Evolutionary conservation across 176 grass and related monocot species (phyloP), one percentile per base, ranked within the genome.

Genomic region (Carex cristatella): DNA sequence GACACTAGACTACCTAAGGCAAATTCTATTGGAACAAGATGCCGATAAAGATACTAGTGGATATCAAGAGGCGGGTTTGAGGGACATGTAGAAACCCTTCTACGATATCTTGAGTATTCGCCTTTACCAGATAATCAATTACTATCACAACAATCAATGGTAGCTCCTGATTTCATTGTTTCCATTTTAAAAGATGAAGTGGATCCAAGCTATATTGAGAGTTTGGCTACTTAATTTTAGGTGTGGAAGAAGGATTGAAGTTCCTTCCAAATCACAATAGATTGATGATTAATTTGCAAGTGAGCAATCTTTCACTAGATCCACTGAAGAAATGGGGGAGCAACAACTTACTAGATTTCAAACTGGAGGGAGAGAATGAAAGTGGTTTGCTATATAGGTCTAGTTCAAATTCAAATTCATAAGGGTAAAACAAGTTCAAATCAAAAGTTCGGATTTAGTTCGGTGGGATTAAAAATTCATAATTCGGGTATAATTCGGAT

Each of bases 1-100:
- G 19, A 10, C 69, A 46, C 69, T 72, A n/a, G 35, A 86, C 55
- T 87, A 92, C 42, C 89, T 90, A 87, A 86, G 80, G 46, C 68
- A 30, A 12, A 82, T 81, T 73, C 80, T 92, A 42, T 85, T 92
- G 88, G 88, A 92, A 66, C 87, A 92, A 42, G 83, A 84, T 78
- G 85, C 70, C 53, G 88, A 92, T 73, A 86, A 90, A 61, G 83
- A 86, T 6, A 64, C 38, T 53, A 86, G 44, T 60, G 62, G 30
- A 13, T 61, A 74, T 53, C 61, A 2, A 63, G 84, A 85, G 59
- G 44, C 7, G 1, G 58, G 81, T 10, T 53, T 92, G 59, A 85
- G 66, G n/a, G 87, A 65, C 28, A 83, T 59, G 2, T 87, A 92
- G 75, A 87, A 89, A 30, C 49, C 49, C 4, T 92, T 92, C 81